Evolutionary conservation across 2,329 filamentous ascomycete species (phyloP), one percentile per base, ranked within the genome.

Genomic region (Endoconidiophora polonica): DNA sequence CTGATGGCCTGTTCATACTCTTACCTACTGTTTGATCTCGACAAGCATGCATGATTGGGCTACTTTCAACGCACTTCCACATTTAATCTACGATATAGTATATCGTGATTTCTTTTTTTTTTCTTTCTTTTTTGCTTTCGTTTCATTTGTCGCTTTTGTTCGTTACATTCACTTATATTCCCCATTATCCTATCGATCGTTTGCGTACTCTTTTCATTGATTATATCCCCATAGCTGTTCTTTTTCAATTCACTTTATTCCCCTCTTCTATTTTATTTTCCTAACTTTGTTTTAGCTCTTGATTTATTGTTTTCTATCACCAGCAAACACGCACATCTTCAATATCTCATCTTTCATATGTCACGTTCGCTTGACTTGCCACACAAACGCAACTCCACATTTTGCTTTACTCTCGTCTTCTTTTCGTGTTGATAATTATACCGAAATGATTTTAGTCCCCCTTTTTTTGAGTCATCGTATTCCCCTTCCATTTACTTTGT

Each of bases 71-170:
- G 40, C 40, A 10, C 5, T 16, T 18, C n/a, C n/a, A 18, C 4
- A 41, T 10, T 16, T 41, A 12, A 41, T 18, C 39, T 33, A 24
- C n/a, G n/a, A 12, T 41, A 43, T 43, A 43, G 39, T 46, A 49
- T 53, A 45, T 40, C 18, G 9, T 46, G 49, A 29, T 18, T 37
- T 45, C 22, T 44, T 18, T 45, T 22, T 29, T 53, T 10, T 44
- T 43, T 10, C 50, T 12, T 44, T 39, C 29, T 41, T 45, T 44
- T 14, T 16, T 22, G 24, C 7, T 22, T 42, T 50, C 16, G 16
- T 18, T n/a, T 4, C 5, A 20, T 24, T 24, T 40, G 18, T 16
- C 26, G 41, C 20, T 45, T 29, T n/a, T 5, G 10, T 41, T 16
- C 3, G 6, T 41, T 29, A 45, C 18, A 43, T 22, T 33, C 14